Conservation (phyloP, 192 early-diverging fungal genomes). For the Dimargaris verticillata region DNA sequence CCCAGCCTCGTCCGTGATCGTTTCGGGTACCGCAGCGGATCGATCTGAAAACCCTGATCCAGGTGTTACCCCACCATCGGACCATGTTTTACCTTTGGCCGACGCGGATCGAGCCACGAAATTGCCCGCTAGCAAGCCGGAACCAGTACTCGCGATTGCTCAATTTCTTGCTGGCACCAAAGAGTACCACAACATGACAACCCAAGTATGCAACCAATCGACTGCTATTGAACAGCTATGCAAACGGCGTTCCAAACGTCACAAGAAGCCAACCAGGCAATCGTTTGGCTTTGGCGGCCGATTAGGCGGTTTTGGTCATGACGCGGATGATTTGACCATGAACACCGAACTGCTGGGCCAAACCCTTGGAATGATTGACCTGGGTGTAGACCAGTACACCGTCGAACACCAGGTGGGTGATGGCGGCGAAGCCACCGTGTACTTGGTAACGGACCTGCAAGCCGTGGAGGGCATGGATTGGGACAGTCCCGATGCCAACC, state of each 20-base stretch:
- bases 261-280: no score
- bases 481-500: neutral
- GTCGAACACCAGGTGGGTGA: slow-evolving; percentile 6
- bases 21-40: no score
- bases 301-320: neutral
- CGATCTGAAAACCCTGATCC: no score
- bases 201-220: neutral
- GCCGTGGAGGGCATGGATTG: slow-evolving; percentile 11
- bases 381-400: slow-evolving; percentile 9
- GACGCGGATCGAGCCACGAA: neutral
- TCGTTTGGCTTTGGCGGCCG: neutral
- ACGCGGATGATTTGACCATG: slow-evolving; percentile 8
- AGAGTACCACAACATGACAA: neutral
- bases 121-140: no score
- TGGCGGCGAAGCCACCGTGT: slow-evolving; percentile 8
- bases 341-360: slow-evolving; percentile 11
- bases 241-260: neutral
- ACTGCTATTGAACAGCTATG: neutral
- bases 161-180: neutral
- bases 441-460: slow-evolving; percentile 7
- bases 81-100: neutral
- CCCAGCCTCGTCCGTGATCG: no score
- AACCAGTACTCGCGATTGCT: no score
- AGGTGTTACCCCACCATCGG: neutral
- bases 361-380: slow-evolving; percentile 4